Percentiles rank a stretch among this genome's conserved stretches.
Conservation (phyloP, 805 yeast genomes). For the Candida peoriensis region DNA sequence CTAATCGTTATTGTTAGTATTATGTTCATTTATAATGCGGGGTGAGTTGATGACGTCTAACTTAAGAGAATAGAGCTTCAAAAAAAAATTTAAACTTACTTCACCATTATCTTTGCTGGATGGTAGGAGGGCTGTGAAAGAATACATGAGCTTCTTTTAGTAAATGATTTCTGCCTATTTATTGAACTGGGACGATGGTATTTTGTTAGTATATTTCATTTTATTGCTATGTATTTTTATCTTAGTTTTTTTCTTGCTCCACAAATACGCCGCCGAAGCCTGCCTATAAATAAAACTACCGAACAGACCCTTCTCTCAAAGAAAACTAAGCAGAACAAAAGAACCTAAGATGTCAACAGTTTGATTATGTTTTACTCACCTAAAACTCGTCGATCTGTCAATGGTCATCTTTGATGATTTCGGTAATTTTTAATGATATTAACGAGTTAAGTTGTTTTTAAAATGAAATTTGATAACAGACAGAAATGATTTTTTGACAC, state of each 20-base stretch:
- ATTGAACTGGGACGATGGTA: background rate
- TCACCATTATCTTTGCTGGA: slow-evolving; percentile 30
- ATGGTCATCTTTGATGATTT: slow-evolving; percentile 5
- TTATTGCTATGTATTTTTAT: background rate
- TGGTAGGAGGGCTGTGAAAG: slow-evolving; percentile 19
- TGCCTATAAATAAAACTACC: background rate
- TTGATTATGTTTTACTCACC: slow-evolving; percentile 1
- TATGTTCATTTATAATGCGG: background rate
- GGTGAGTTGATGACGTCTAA: slow-evolving; percentile 3
- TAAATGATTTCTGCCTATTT: slow-evolving; percentile 5
- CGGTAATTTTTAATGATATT: too few species aligned
- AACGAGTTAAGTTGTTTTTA: too few species aligned
- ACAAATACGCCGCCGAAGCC: too few species aligned
- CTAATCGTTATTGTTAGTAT: too few species aligned
- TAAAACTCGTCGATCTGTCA: slow-evolving; percentile 1
- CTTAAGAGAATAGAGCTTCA: slow-evolving; percentile 13
- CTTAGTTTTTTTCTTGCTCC: too few species aligned
- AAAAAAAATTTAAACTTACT: slow-evolving; percentile 22
- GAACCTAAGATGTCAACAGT: too few species aligned
- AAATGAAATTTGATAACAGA: too few species aligned
- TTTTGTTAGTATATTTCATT: background rate
- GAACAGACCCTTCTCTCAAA: background rate
- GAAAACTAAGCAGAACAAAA: background rate
- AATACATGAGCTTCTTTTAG: slow-evolving; percentile 14
- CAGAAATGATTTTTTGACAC: too few species aligned